Conservation (phyloP, 768 basidiomycete genomes). For the Amanita rimosa region DNA sequence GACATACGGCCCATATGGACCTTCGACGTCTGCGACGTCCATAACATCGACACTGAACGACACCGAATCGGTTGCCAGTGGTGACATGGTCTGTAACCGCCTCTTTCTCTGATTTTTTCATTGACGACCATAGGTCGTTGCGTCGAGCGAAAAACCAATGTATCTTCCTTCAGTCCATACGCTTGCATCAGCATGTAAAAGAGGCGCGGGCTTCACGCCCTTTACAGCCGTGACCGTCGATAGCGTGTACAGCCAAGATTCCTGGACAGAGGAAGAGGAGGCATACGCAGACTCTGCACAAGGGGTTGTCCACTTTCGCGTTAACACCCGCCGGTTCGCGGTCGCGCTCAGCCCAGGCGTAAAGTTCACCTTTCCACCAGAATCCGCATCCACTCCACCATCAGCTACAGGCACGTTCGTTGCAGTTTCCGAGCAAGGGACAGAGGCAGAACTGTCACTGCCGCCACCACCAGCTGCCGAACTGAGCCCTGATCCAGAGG, state of each 20-base stretch:
- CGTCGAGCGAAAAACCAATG: not conserved
- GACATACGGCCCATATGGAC: not conserved
- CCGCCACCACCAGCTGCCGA: not conserved
- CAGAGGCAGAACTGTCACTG: not conserved
- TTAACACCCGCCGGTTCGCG: slow-evolving; percentile 13
- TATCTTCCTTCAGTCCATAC: not conserved
- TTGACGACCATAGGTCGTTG: not conserved
- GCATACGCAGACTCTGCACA: not conserved
- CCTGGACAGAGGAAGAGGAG: slow-evolving; percentile 3
- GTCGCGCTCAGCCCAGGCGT: slow-evolving; percentile 11
- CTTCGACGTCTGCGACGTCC: not conserved
- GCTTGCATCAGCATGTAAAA: slow-evolving; percentile 10
- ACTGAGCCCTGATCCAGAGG: not conserved
- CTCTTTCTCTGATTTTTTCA: not conserved
- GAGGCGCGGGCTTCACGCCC: slow-evolving; percentile 7
- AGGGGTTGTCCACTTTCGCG: slow-evolving; percentile 4
- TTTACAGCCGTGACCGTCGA: slow-evolving; percentile 9
- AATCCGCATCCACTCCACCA: not conserved
- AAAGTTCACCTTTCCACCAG: not conserved
- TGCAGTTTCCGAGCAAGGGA: not conserved
- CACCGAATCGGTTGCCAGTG: not conserved
- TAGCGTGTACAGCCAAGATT: slow-evolving; percentile 15
- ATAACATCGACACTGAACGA: not conserved
- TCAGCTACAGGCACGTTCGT: not conserved
- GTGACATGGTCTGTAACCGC: not conserved